phyloP scores from a whole-genome alignment of 768 basidiomycete genomes.

The Lyophyllum shimeji region DNA sequence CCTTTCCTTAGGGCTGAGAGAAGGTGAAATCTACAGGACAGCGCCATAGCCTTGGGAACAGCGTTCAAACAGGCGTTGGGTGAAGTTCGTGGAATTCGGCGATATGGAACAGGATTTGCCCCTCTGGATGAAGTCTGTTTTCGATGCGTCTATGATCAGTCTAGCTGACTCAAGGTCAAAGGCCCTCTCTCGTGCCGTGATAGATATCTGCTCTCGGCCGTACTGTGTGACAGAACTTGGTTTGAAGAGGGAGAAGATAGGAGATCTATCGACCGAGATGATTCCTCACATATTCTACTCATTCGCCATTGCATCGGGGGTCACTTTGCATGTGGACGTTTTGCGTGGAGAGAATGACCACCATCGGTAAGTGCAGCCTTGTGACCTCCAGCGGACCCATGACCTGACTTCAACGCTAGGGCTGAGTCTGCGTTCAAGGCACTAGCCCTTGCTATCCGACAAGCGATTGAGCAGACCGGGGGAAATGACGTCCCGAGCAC shows the following conservation, averaged over 20 bases:
- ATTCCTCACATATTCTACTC: slow-evolving; percentile 97
- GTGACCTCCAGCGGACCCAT: background rate
- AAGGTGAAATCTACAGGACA: slow-evolving; percentile 63
- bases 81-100: slow-evolving; percentile 88
- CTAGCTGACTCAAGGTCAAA: slow-evolving; percentile 28
- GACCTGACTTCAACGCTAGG: slow-evolving; percentile 38
- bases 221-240: slow-evolving; percentile 93
- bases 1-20: slow-evolving; percentile 11
- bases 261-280: slow-evolving; percentile 97
- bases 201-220: slow-evolving; percentile 97
- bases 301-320: slow-evolving; percentile 94
- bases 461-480: slow-evolving; percentile 91
- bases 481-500: slow-evolving; percentile 93
- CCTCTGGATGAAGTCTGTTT: slow-evolving; percentile 88
- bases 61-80: slow-evolving; percentile 96
- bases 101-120: slow-evolving; percentile 96
- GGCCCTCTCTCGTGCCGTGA: slow-evolving; percentile 94
- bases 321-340: slow-evolving; percentile 92
- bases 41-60: slow-evolving; percentile 80
- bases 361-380: slow-evolving; percentile 65
- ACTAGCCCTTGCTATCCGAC: slow-evolving; percentile 88
- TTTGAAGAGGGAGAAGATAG: slow-evolving; percentile 86
- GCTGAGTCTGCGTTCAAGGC: slow-evolving; percentile 99
- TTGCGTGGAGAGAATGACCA: slow-evolving; percentile 97
- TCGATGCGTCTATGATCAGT: background rate